These are phyloP conservation scores for Flammula alnicola DNA, from an alignment of 1,284 basidiomycete species.

Conservation along the genomic window DNA sequence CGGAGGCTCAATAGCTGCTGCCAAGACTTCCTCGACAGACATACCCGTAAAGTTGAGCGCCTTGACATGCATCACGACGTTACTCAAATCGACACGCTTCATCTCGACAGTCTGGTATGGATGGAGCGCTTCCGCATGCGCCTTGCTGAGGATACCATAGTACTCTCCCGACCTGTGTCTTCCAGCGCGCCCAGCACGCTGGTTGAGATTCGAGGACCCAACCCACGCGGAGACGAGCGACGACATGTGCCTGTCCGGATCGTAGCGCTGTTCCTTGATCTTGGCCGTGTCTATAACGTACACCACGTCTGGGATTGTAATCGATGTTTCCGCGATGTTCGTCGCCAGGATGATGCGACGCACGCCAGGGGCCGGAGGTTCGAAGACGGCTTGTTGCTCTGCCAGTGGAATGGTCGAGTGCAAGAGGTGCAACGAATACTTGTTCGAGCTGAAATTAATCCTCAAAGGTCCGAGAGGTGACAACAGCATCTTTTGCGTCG, in stretches of 20 bases:
- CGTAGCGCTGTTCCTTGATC: conserved; percentile 93
- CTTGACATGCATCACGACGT: conserved; percentile 96
- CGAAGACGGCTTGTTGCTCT: conserved; percentile 92
- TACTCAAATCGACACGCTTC: conserved; percentile 91
- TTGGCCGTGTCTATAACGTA: conserved; percentile 92
- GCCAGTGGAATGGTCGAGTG: conserved; percentile 91
- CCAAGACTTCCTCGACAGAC: conserved; percentile 87
- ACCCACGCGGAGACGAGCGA: conserved; percentile 91
- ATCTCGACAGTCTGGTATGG: conserved; percentile 95
- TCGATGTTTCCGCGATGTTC: conserved; percentile 95
- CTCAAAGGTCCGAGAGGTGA: conserved; percentile 59
- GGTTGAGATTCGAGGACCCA: conserved; percentile 91
- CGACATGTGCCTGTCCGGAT: conserved; percentile 87
- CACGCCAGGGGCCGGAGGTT: conserved; percentile 76
- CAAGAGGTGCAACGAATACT: conserved; percentile 84
- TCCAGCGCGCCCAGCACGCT: conserved; percentile 93
- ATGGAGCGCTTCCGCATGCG: conserved; percentile 67
- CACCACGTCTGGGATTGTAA: conserved; percentile 96
- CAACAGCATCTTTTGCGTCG: conserved; percentile 73
- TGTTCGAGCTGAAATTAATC: conserved; percentile 59
- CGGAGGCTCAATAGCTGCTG: conserved; percentile 91
- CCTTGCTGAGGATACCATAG: conserved; percentile 80
- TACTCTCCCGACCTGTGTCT: conserved; percentile 93
- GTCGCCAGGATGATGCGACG: conserved; percentile 92
- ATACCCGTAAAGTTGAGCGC: conserved; percentile 92